These are phyloP conservation scores for Apiotrichum domesticum DNA, from an alignment of 1,284 basidiomycete genomes.

Conservation along the genomic window DNA sequence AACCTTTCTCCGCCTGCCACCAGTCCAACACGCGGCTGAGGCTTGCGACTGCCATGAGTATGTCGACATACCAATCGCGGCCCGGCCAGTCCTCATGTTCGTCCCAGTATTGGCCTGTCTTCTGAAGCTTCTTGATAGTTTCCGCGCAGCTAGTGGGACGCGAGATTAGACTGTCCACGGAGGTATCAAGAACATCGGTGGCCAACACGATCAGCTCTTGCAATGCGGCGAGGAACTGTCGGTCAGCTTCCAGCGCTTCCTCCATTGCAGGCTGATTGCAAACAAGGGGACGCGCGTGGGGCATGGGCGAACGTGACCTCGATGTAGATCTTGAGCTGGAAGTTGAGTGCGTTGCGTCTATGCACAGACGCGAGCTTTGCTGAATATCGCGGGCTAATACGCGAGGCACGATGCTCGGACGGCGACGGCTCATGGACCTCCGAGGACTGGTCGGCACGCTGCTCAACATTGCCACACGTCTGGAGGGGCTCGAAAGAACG, in stretches of 20 bases:
- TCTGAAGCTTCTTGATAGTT: slow-evolving; percentile 82
- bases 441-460: slow-evolving; percentile 28
- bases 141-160: slow-evolving; percentile 78
- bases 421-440: slow-evolving; percentile 25
- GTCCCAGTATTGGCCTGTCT: slow-evolving; percentile 90
- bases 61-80: slow-evolving; percentile 95
- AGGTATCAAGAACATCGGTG: slow-evolving; percentile 90
- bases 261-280: slow-evolving; percentile 13
- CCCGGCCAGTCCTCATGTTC: slow-evolving; percentile 97
- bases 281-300: slow-evolving; percentile 55
- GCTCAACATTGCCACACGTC: slow-evolving; percentile 25
- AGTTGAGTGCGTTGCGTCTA: slow-evolving; percentile 49
- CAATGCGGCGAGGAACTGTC: slow-evolving; percentile 68
- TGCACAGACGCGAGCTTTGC: background rate
- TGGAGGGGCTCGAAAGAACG: slow-evolving; percentile 27
- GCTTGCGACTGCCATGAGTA: slow-evolving; percentile 91
- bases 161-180: slow-evolving; percentile 74
- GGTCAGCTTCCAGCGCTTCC: slow-evolving; percentile 24
- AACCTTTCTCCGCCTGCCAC: slow-evolving; percentile 99
- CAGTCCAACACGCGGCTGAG: slow-evolving; percentile 95
- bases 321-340: slow-evolving; percentile 92
- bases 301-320: slow-evolving; percentile 88
- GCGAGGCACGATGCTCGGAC: slow-evolving; percentile 36
- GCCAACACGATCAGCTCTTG: slow-evolving; percentile 91
- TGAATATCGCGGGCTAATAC: slow-evolving; percentile 28